phyloP scores from a whole-genome alignment of 192 early-diverging fungal species.

The Helicostylum pulchrum region DNA sequence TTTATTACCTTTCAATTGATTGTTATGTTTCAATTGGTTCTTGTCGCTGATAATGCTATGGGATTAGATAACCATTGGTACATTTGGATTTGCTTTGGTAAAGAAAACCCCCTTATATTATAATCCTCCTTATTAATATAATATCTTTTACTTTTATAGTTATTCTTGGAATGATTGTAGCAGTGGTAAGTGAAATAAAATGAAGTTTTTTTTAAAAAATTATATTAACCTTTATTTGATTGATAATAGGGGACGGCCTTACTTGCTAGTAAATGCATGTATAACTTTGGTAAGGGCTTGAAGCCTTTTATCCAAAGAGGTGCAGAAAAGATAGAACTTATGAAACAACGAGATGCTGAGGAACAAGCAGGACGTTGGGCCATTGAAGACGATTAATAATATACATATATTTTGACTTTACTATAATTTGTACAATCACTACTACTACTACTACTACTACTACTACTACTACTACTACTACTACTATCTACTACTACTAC shows the following conservation, averaged over 20 bases:
- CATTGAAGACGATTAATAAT: conserved; percentile 31
- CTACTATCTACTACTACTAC: too few species aligned
- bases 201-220: neutral
- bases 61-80: conserved; percentile 26
- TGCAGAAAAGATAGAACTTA: conserved; percentile 11
- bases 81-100: conserved; percentile 41
- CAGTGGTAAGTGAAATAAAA: conserved; percentile 18
- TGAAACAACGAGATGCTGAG: conserved; percentile 12
- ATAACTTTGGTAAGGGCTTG: conserved; percentile 32
- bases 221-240: neutral
- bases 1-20: conserved; percentile 37
- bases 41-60: conserved; percentile 23
- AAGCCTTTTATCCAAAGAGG: conserved; percentile 31
- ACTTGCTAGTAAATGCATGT: conserved; percentile 26
- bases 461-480: too few species aligned
- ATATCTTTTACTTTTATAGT: conserved; percentile 16
- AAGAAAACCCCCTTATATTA: neutral
- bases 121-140: neutral
- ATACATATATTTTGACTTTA: neutral
- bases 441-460: too few species aligned
- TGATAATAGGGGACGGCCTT: conserved; percentile 14
- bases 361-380: conserved; percentile 17
- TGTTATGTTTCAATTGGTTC: conserved; percentile 31
- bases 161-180: conserved; percentile 25
- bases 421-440: neutral